Evolutionary conservation across 2,329 filamentous ascomycete genomes (phyloP).

Genomic region (Cladosporium sp.): DNA sequence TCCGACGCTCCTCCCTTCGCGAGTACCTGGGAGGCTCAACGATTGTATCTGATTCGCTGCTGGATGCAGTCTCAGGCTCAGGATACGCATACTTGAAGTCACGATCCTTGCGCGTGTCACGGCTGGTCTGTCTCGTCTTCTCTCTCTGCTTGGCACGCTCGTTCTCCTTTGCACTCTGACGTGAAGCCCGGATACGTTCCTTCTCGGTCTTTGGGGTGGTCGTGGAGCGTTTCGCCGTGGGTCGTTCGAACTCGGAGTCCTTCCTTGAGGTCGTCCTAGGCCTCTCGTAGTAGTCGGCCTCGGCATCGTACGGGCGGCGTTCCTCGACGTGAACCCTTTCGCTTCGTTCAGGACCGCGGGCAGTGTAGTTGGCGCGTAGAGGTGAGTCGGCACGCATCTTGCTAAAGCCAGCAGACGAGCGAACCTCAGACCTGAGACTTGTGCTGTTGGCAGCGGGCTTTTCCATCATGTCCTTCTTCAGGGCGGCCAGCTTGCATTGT

Average conservation of each 20-base stretch:
- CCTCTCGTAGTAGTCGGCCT: constrained; percentile 34
- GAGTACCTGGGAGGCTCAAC: constrained; percentile 4
- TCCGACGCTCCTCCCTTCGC: constrained; percentile 18
- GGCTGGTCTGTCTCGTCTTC: constrained; percentile 35
- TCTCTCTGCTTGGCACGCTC: constrained; percentile 38
- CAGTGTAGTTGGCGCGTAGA: constrained; percentile 24
- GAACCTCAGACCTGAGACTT: constrained; percentile 26
- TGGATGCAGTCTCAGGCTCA: constrained; percentile 25
- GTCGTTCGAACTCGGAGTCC: constrained; percentile 37
- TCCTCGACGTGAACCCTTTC: constrained; percentile 28
- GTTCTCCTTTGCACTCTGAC: constrained; percentile 24
- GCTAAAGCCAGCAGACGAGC: constrained; percentile 29
- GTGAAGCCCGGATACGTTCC: constrained; percentile 16
- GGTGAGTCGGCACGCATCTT: constrained; percentile 29
- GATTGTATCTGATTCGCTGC: constrained; percentile 25
- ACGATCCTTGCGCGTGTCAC: constrained; percentile 37
- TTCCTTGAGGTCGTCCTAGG: constrained; percentile 34
- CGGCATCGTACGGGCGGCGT: constrained; percentile 24
- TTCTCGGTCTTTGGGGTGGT: constrained; percentile 17
- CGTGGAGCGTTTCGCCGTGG: constrained; percentile 25
- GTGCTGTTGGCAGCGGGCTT: constrained; percentile 26
- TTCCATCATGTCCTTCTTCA: constrained; percentile 53
- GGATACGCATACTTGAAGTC: constrained; percentile 34
- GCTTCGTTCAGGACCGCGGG: constrained; percentile 19
- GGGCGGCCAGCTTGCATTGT: constrained; percentile 61